Evolutionary conservation across 106 monocot genomes (phyloP).

Genomic region (Iris macrosiphon): DNA sequence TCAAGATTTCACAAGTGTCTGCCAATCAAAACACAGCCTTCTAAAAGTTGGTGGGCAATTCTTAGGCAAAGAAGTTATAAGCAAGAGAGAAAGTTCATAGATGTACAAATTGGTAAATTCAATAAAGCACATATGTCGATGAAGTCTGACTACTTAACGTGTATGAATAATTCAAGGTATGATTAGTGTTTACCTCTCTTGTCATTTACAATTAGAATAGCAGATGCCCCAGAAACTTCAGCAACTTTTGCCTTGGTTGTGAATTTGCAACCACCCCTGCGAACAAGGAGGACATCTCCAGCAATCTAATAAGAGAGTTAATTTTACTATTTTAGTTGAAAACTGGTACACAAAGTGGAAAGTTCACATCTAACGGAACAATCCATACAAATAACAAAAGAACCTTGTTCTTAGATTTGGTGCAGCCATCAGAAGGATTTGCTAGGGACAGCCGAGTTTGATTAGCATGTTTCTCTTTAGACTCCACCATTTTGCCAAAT

Average conservation of each 20-base stretch:
- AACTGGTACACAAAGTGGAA: not conserved
- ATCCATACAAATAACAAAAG: too few relatives aligned
- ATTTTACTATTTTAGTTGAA: not conserved
- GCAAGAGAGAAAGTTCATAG: too few relatives aligned
- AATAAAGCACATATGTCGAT: too few relatives aligned
- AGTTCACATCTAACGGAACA: not conserved
- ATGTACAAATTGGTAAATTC: too few relatives aligned
- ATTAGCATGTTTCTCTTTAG: constrained; percentile 80
- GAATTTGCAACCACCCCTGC: constrained; percentile 74
- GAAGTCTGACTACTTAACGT: too few relatives aligned
- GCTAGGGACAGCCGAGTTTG: constrained; percentile 44
- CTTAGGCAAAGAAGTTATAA: too few relatives aligned
- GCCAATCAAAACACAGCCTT: too few relatives aligned
- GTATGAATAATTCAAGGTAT: too few relatives aligned
- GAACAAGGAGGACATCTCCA: constrained; percentile 73
- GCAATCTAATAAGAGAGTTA: constrained; percentile 41
- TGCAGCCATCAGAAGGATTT: constrained; percentile 67
- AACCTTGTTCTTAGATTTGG: constrained; percentile 53
- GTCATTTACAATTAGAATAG: constrained; percentile 69
- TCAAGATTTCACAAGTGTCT: too few relatives aligned
- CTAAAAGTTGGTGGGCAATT: too few relatives aligned
- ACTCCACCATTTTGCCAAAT: constrained; percentile 66
- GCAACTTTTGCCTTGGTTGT: constrained; percentile 85
- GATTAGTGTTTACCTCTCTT: constrained; percentile 77
- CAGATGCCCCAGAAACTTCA: constrained; percentile 84